Base-by-base conservation (phyloP, 805 yeast species). In the Candida multigemmis region DNA sequence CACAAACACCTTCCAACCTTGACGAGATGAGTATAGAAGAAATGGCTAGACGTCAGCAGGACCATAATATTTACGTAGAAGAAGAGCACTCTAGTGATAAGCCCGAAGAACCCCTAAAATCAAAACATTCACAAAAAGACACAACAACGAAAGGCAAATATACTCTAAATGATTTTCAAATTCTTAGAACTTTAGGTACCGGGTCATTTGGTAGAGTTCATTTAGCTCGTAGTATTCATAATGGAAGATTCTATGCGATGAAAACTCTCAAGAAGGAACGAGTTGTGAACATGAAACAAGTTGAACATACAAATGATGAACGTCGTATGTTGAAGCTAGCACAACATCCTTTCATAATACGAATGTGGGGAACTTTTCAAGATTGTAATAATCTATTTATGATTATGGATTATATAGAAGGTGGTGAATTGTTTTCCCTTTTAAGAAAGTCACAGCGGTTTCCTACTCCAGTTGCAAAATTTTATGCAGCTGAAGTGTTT, bases 281-380 rank as follows among this genome's bases (percentile, higher is more conserved):
- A 39, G 76, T 72, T 25, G 71, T 72, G 8, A 69, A 65, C 38
- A 69, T 71, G 70, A 72, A 72, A 44, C 78, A 72, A 43, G 75
- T 72, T 13, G 78, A 72, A 44, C 78, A 72, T 44, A 71, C 78
- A 12, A 72, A 72, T 40, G 78, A 72, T 42, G 78, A 72, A 48
- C 50, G 78, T 31, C 52, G 77, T 37, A 72, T 72, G 71, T 51
- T 72, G 21, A 68, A 65, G 35, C 53, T 70, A 29, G 72, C 71
- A 8, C 73, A 71, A 36, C 78, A 72, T 40, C 78, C 78, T 5
- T 72, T 71, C 35, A 55, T 72, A 36, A 71, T 70, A 35, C 46
- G 77, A 31, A 71, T 72, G 77, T 72, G 78, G 78, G 78, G 78
- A n/a, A 72, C 77, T 5, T 72, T 66, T 41, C 77, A 71, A 44